Evolutionary conservation across 2,329 filamentous ascomycete species (phyloP), one percentile per base, ranked within the genome.

Genomic region (Neurospora sp.): DNA sequence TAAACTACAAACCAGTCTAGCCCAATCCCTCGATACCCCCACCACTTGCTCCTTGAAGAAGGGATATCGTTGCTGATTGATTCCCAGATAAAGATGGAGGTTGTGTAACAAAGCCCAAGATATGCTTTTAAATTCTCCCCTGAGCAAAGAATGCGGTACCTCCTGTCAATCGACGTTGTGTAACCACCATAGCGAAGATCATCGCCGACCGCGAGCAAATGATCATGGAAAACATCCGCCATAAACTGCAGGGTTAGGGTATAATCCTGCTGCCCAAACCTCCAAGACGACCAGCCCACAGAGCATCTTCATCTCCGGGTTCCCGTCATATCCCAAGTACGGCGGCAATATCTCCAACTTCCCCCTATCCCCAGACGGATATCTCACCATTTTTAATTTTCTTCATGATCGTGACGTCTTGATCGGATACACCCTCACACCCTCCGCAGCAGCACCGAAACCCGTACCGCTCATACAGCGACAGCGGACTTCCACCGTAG

Each of bases 361-460:
- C 10, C 11, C 4, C 1, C 8, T 23, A 19, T 10, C 2, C 1
- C 52, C 52, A 62, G 11, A 28, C 11, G 23, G 17, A 52, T 36
- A 15, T 36, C 52, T 17, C 52, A 2, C 19, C n/a, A 19, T 43
- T 19, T 19, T 52, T 28, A 1, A 11, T 1, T 8, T 66, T 43
- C 2, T 67, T 66, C 67, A 70, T 6, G 4, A n/a, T 70, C 2
- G n/a, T 15, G 6, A 72, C 52, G 6, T 74, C 69, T 4, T 69
- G 67, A 33, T 70, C 68, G 3, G 71, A 69, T 36, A 74, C 41
- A 11, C 67, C 41, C 8, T 10, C 67, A 70, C 86, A 88, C 1
- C 77, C 79, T 11, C 83, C 83, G 68, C 86, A 88, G 4, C 76
- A 72, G 74, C 86, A 88, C 2, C 80, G 76, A 70, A 88, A 88